Base-by-base conservation (phyloP, 2,329 filamentous ascomycete species). In the Cercospora brassicicola region DNA sequence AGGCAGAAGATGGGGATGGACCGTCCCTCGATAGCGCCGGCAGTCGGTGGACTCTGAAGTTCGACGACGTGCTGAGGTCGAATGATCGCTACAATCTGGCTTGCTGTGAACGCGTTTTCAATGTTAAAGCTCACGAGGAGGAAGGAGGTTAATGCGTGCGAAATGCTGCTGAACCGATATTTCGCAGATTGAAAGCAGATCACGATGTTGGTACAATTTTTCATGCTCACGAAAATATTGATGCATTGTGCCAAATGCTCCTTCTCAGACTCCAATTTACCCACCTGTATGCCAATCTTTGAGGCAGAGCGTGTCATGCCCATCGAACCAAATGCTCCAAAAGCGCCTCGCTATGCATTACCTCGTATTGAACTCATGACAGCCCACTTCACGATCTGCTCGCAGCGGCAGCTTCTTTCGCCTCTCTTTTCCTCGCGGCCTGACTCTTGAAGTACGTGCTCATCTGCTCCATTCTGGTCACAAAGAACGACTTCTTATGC, bases 401-500 rank as follows among this genome's bases (percentile, higher is more conserved):
- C 5, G 53, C 65, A 42, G 67, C 61, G 13, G 57, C 67, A 20
- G 55, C 51, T 53, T 72, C 72, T 59, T 59, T 65, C 15, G 65
- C 69, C 67, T 79, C 76, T 67, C 77, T 78, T 62, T 71, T 76
- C 67, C 69, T 74, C 64, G 69, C 67, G 66, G 86, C 84, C 72
- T 86, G 89, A 76, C 89, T 90, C 71, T 73, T 74, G 65, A 97
- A 84, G 78, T 91, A 98, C 69, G 90, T 89, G 67, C 89, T 86
- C 70, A 99, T 90, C 82, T 97, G 94, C 79, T 98, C 94, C 75
- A 95, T 88, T 76, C 93, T 90, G 67, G 88, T 96, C 6, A 96
- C 93, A 78, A 99, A 99, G 81, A 99, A 97, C 84, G 91, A 90
- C 70, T 90, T 87, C 78, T 89, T 90, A 64, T 84, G 83, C 76